Evolutionary conservation across 139 green algal genomes (phyloP), one percentile per base, ranked within the genome.

Genomic region (Microglena sp.): DNA sequence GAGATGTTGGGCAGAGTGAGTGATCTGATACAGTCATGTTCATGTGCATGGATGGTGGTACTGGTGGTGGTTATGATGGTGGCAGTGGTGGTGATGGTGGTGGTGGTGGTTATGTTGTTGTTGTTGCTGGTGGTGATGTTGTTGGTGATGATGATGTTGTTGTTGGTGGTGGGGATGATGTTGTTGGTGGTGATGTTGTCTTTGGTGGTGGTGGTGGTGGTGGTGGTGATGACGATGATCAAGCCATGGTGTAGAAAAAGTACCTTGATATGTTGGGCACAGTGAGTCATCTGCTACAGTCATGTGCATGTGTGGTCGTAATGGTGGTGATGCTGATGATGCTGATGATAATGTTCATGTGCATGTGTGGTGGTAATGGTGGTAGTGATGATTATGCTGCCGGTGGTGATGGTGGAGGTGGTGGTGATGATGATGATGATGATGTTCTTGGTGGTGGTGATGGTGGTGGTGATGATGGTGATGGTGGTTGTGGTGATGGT

Each of bases 1-100:
- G 59, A 62, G 32, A 60, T 93, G 33, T 67, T 80, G 30, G n/a
- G 31, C 8, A 26, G 21, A 40, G 24, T 0, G 15, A 22, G 0
- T 31, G 28, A 5, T n/a, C 46, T 31, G 35, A 22, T n/a, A 32
- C 5, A 15, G 31, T 21, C 2, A 44, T n/a, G 6, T 1, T 26
- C n/a, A 46, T 3, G 29, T 32, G 3, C 45, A 62, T 45, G n/a
- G 5, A 3, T 54, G 11, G 36, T 28, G 5, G 26, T 31, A 15
- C 3, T n/a, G n/a, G n/a, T n/a, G n/a, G n/a, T 58, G 43, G 18
- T 58, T 28, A n/a, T 44, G 55, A 21, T 56, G 33, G 3, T 22
- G n/a, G 4, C 8, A 31, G 33, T 15, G 22, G 64, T 40, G 34
- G 53, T 2, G 5, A 31, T 36, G 0, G 28, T 32, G 45, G 18